A percentile compares a stretch with the other conserved stretches of the same genome.
Conservation (phyloP, 306 rosid species). For the Castanea crenata region DNA sequence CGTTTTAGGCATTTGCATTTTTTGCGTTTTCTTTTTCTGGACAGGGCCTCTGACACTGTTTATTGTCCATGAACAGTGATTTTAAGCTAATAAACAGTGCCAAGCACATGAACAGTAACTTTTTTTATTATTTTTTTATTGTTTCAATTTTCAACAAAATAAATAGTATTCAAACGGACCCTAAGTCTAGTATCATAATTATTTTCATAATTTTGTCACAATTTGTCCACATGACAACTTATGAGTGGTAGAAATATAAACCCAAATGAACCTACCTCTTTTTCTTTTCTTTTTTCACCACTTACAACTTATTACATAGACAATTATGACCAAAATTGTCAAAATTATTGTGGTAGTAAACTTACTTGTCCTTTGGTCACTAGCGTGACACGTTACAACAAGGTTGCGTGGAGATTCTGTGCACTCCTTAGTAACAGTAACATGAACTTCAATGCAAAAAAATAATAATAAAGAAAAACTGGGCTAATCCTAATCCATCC, state of each 20-base stretch:
- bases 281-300: no score
- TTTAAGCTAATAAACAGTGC: no score
- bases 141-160: no score
- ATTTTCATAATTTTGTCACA: fast-evolving
- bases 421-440: slow-evolving; percentile 13
- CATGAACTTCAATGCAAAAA: not conserved
- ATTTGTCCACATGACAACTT: fast-evolving
- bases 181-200: fast-evolving
- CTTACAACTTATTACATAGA: no score
- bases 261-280: fast-evolving
- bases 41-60: no score
- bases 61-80: no score
- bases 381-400: not conserved
- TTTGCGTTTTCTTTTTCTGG: no score
- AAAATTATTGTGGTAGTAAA: not conserved
- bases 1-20: no score
- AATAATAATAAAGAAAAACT: no score
- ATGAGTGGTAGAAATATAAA: fast-evolving
- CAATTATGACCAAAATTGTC: fast-evolving
- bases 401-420: not conserved
- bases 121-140: no score
- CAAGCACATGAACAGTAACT: no score
- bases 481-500: not conserved
- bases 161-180: no score
- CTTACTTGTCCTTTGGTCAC: not conserved